Base-by-base conservation (phyloP, 73 alveolate genomes). In the Stentor roeselii region DNA sequence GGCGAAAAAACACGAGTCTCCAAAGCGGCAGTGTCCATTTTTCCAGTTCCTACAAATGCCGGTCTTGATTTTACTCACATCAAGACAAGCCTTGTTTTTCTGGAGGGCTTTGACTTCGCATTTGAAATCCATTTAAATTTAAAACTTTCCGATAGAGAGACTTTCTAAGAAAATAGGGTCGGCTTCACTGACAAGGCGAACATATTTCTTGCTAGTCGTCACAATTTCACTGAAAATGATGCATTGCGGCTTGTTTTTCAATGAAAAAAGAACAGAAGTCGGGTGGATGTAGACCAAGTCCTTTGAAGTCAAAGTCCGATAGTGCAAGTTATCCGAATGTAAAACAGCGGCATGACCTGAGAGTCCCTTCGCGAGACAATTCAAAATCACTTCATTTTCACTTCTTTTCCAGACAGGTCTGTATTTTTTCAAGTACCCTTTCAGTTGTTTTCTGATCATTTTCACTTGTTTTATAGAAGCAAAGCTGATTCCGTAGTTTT, bases 211-310 rank as follows among this genome's bases (percentile, higher is more conserved):
- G 36, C 95, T 83, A 27, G 99, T 97, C 59, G 95, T 77, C 31
- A 97, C 98, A 84, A 97, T 94, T 86, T 97, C 99, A 75, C 95
- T 88, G 90, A 92, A 97, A 42, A 95, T 58, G 37, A 97, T 95
- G 98, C 98, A 97, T 60, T 96, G 97, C 1, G 99, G 99, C 83
- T 95, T 95, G 59, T 32, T 67, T n/a, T n/a, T 32, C 31, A n/a
- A 27, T 67, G 93, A 96, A 80, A 95, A 97, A 60, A 97, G 80
- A 78, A 94, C 92, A 59, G 98, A 84, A 30, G 97, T 77, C 3
- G 99, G 99, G 86, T 97, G 99, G 15, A 97, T 93, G n/a, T 94
- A 92, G 35, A 97, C 98, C 67, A 92, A 93, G 78, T 97, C 90
- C 76, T 91, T 91, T 82, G 95, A 99, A 85, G 92, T 97, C 35